Conservation (phyloP, 345 rosid genomes). For the Alliaria petiolata region DNA sequence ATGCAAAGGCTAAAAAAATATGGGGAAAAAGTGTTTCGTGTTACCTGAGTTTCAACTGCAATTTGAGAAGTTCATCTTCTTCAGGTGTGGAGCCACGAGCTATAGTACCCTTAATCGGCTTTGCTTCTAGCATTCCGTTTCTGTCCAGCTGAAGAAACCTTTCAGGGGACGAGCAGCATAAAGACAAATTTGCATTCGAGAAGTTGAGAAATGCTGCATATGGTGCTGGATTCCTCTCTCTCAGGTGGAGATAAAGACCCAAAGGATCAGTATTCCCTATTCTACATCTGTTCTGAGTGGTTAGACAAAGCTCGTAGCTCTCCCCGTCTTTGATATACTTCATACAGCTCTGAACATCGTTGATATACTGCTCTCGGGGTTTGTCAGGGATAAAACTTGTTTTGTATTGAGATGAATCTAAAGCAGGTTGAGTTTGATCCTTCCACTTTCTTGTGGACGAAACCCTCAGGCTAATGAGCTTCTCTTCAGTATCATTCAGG, state of each 20-base stretch:
- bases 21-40: background rate
- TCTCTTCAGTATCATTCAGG: conserved; percentile 64
- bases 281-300: conserved; percentile 61
- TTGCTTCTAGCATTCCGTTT: conserved; percentile 69
- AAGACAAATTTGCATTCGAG: conserved; percentile 54
- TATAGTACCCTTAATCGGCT: conserved; percentile 89
- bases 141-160: conserved; percentile 77
- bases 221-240: conserved; percentile 91
- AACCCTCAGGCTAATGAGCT: conserved; percentile 45
- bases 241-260: conserved; percentile 74
- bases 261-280: conserved; percentile 56
- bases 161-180: conserved; percentile 95
- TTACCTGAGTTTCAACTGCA: conserved; percentile 71
- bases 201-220: conserved; percentile 94
- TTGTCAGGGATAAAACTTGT: conserved; percentile 55
- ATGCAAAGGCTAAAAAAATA: background rate
- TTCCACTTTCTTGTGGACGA: conserved; percentile 29
- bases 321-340: conserved; percentile 87
- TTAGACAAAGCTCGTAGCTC: conserved; percentile 94
- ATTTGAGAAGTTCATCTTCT: conserved; percentile 66
- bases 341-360: conserved; percentile 67
- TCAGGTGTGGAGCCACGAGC: conserved; percentile 74
- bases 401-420: conserved; percentile 21
- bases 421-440: conserved; percentile 27
- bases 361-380: conserved; percentile 60